These are phyloP conservation scores for Aspergillus sojae DNA, from an alignment of 2,329 filamentous ascomycete species.

Conservation along the genomic window DNA sequence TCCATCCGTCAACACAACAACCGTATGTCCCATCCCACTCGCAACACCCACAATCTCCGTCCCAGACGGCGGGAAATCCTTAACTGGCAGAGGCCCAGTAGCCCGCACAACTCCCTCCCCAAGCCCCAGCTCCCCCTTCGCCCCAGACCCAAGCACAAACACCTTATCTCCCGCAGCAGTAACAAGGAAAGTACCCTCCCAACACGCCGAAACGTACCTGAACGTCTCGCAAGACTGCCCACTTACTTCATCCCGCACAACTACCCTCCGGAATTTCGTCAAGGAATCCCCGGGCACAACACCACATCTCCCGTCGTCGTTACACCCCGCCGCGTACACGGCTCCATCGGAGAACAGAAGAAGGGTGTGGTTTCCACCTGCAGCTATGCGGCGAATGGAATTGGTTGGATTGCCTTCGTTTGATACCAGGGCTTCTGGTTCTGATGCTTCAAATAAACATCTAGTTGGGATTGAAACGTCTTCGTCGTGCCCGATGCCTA, in stretches of 20 bases:
- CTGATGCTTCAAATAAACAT: constrained; percentile 57
- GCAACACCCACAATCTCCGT: constrained; percentile 66
- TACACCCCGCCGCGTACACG: constrained; percentile 69
- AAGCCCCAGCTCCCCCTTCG: constrained; percentile 73
- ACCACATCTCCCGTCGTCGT: constrained; percentile 51
- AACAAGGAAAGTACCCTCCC: constrained; percentile 72
- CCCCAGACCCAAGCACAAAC: constrained; percentile 67
- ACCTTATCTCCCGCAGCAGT: constrained; percentile 41
- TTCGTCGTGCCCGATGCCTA: constrained; percentile 71
- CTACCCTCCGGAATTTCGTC: constrained; percentile 31
- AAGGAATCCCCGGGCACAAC: constrained; percentile 15
- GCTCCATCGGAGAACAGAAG: constrained; percentile 63
- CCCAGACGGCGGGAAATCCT: constrained; percentile 64
- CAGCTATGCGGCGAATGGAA: constrained; percentile 45
- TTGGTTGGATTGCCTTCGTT: constrained; percentile 29
- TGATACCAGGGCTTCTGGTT: constrained; percentile 28
- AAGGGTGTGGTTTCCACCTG: constrained; percentile 88
- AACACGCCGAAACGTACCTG: constrained; percentile 68
- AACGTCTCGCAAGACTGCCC: constrained; percentile 32
- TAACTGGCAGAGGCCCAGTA: constrained; percentile 51
- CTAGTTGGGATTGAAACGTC: constrained; percentile 69
- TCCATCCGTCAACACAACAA: constrained; percentile 73
- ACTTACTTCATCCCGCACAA: constrained; percentile 19
- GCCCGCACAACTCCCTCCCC: constrained; percentile 43
- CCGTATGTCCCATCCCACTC: constrained; percentile 76